Evolutionary conservation across 2,329 filamentous ascomycete species (phyloP), one percentile per base, ranked within the genome.

Genomic region (Onygenales sp.): DNA sequence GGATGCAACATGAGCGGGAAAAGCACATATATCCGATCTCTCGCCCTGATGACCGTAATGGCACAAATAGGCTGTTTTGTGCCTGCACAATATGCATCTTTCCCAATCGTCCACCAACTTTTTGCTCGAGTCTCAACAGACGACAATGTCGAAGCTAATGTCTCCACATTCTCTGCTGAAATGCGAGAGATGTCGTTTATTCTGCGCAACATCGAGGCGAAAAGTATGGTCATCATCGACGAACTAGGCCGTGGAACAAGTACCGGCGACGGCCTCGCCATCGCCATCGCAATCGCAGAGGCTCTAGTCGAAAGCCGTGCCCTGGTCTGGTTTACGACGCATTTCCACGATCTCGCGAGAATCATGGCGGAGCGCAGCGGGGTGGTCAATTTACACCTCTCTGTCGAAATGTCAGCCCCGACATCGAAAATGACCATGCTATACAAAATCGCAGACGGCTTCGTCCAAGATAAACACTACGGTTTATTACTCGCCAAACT

Each of bases 1-100:
- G 92, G 93, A 3, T 94, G 89, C 67, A 98, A 98, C 62, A 98
- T 98, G 93, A 95, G 89, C 61, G 93, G 91, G 0, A 98, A 97
- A 68, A 95, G 87, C 58, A 98, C 91, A 0, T 97, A 96, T 64
- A 95, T 97, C 57, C 83, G 89, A 49, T 85, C 87, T 1, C 77
- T 95, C 27, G 88, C 92, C 0, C 74, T 98, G 35, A 82, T 94
- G 64, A 83, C 87, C 44, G 83, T 98, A 54, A 96, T 98, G 90
- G 89, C 89, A 0, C 93, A 98, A 63, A 84, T 96, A 50, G 92
- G 91, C 2, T 87, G 83, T 61, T 97, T 94, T 66, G 86, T 97
- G 1, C 93, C 93, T 0, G 92, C 90, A 0, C 77, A 84, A 33
- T 93, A 89, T 63, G 93, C 90, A 0, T 83, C 84, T 0, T 86